phyloP scores from a whole-genome alignment of 2,329 filamentous ascomycete species.

The Alternaria angustiovoidea region DNA sequence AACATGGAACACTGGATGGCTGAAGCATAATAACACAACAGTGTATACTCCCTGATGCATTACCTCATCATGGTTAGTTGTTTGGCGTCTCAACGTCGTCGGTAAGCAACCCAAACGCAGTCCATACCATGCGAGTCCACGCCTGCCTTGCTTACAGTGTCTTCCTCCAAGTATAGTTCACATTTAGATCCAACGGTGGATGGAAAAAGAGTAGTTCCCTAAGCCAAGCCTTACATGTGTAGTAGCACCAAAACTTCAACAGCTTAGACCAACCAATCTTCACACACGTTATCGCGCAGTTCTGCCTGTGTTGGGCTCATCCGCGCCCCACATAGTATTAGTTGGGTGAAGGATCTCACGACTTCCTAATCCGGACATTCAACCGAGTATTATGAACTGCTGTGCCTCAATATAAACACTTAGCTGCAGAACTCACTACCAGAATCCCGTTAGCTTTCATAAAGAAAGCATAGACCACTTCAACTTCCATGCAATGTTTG shows the following conservation, averaged over 20 bases:
- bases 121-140: neutral
- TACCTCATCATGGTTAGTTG: too few relatives aligned
- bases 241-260: neutral
- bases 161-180: neutral
- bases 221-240: neutral
- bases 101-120: too few relatives aligned
- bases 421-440: neutral
- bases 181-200: neutral
- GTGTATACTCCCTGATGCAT: too few relatives aligned
- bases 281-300: neutral
- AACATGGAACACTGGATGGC: fast-evolving
- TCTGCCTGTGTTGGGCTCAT: neutral
- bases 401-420: constrained; percentile 1
- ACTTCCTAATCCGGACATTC: neutral
- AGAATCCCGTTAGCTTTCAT: neutral
- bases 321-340: neutral
- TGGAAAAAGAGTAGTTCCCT: neutral
- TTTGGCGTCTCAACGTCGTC: fast-evolving
- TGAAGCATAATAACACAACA: fast-evolving
- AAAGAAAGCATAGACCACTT: neutral
- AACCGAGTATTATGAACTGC: neutral
- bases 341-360: neutral
- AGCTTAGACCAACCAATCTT: neutral
- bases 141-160: neutral
- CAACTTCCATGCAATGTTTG: neutral